Evolutionary conservation across 129 eudicot species (phyloP), one percentile per base, ranked within the genome.

Genomic region (Chrysanthemum lavandulifolium): DNA sequence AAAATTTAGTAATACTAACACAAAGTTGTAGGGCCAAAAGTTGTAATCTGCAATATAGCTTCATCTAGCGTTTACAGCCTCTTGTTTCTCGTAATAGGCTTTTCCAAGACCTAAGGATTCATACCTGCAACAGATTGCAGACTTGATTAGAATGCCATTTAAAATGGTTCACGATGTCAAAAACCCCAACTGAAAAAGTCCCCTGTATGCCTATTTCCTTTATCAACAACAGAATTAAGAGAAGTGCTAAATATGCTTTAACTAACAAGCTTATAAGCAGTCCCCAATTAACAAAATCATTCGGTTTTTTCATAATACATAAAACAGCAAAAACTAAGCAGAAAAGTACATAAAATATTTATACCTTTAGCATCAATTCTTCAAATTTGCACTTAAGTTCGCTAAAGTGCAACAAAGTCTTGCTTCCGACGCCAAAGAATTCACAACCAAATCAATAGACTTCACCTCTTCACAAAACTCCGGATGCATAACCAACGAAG

Each of bases 401-500:
- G 90, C 76, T 69, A 87, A 61, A 50, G 78, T 72, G 69, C 85
- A 86, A 79, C 89, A 89, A 58, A 87, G 51, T 36, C 84, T 80
- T 14, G 87, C 95, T 82, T 87, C 96, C 0, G 79, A 69, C 47
- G 91, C 82, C 84, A 93, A 82, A 57, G 90, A 78, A 79, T 59
- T 73, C 51, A 82, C 90, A 71, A 84, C 77, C 64, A 54, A 69
- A 65, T 72, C 90, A 4, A 89, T 73, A 15, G 86, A 73, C 49
- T 74, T 80, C 84, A 87, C 62, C 82, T 87, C 97, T 66, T 85
- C 88, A 77, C 73, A 78, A 77, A 93, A 87, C 88, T 89, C 90
- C 2, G 86, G 76, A 69, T 82, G 88, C 84, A 93, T 76, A 59
- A 86, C 89, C 87, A 93, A 77, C 49, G 90, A 82, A 5, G 92